Conservation (phyloP, 176 grass and related monocot species). For the Melocanna baccifera region DNA sequence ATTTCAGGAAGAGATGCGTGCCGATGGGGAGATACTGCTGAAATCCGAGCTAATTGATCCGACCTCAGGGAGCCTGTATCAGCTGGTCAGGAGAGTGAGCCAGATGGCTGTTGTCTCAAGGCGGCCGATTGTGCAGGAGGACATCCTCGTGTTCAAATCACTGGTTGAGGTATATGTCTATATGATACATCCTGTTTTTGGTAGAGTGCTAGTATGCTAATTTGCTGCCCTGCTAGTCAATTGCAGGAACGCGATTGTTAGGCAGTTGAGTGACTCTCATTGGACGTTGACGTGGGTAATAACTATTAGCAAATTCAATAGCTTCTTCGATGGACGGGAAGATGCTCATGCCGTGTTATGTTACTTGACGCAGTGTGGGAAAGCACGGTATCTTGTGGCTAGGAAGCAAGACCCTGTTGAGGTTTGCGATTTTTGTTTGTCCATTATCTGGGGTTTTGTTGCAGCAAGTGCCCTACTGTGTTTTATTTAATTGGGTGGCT, state of each 20-base stretch:
- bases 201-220: background rate
- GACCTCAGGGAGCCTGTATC: conserved; percentile 39
- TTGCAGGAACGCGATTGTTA: conserved; percentile 52
- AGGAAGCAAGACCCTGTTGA: conserved; percentile 57
- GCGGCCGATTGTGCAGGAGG: conserved; percentile 35
- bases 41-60: conserved; percentile 66
- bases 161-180: conserved; percentile 44
- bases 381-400: conserved; percentile 46
- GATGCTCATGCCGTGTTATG: conserved; percentile 45
- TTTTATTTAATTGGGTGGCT: conserved; percentile 26
- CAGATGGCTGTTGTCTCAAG: conserved; percentile 40
- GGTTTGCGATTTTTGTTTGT: conserved; percentile 21
- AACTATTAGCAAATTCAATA: conserved; percentile 54
- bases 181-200: background rate
- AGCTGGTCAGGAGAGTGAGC: conserved; percentile 46
- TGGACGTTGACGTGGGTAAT: conserved; percentile 62
- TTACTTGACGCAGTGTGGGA: conserved; percentile 41
- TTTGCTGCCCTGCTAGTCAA: background rate
- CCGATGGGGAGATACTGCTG: conserved; percentile 52
- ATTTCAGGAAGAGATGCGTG: conserved; percentile 68
- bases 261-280: conserved; percentile 39
- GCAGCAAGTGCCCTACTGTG: background rate
- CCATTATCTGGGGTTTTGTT: background rate
- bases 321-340: conserved; percentile 30
- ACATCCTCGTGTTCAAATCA: conserved; percentile 52